These are phyloP conservation scores for Gnaphalium uliginosum DNA, from an alignment of 129 eudicot genomes.

Conservation along the genomic window DNA sequence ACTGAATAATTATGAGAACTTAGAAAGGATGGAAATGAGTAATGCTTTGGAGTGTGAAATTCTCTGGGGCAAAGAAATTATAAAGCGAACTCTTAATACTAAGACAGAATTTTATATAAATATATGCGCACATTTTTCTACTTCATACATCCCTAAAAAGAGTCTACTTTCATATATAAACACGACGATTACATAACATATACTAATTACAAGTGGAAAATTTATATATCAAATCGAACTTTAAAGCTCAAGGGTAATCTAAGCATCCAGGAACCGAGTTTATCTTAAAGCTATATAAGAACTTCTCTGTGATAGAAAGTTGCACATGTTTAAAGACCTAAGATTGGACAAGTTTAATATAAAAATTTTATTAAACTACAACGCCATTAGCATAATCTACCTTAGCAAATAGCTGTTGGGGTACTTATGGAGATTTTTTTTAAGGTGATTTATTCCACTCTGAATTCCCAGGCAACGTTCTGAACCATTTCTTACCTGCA, in stretches of 20 bases:
- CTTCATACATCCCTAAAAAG: not conserved
- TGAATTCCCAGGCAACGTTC: conserved; percentile 53
- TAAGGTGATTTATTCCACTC: conserved; percentile 72
- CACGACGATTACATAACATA: not conserved
- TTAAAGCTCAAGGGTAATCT: not conserved
- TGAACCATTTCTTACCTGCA: conserved; percentile 68
- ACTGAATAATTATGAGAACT: conserved; percentile 3
- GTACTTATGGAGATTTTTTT: conserved; percentile 70
- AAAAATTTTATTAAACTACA: not conserved
- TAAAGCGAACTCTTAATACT: not conserved
- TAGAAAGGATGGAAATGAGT: not conserved
- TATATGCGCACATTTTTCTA: conserved; percentile 1
- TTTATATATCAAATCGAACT: not conserved
- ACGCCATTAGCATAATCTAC: conserved; percentile 36
- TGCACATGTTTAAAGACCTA: conserved; percentile 14
- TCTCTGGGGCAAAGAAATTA: not conserved
- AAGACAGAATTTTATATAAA: not conserved
- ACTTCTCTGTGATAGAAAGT: not conserved
- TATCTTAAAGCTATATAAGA: not conserved
- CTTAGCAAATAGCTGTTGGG: conserved; percentile 68
- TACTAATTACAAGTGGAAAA: not conserved
- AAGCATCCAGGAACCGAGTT: not conserved
- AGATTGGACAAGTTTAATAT: not conserved
- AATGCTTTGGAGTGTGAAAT: not conserved
- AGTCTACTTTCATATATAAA: not conserved